A percentile compares a stretch with the other conserved stretches of the same genome.
Evolutionary conservation across 2,329 filamentous ascomycete genomes (phyloP).

Genomic region (Sclerotinia glacialis): DNA sequence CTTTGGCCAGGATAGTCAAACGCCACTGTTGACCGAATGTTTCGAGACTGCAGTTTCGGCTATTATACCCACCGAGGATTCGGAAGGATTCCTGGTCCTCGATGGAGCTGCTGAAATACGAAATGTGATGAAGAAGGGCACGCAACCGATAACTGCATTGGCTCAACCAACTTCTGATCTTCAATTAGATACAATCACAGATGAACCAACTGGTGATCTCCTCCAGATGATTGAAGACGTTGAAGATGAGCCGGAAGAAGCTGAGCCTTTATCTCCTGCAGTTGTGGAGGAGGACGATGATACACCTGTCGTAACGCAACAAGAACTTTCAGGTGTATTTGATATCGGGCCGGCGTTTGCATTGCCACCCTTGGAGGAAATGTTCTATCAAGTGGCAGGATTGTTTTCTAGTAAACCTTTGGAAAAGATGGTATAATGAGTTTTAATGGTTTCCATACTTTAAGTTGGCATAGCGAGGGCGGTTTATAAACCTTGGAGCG

Average conservation of each 20-base stretch:
- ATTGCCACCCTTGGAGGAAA: constrained; percentile 68
- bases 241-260: constrained; percentile 39
- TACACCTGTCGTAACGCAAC: constrained; percentile 61
- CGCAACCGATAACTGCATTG: constrained; percentile 51
- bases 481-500: constrained; percentile 26
- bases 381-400: constrained; percentile 70
- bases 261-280: constrained; percentile 37
- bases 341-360: constrained; percentile 67
- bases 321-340: constrained; percentile 68
- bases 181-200: constrained; percentile 40
- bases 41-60: constrained; percentile 61
- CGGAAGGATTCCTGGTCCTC: constrained; percentile 71
- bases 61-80: constrained; percentile 60
- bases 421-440: constrained; percentile 18
- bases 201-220: constrained; percentile 30
- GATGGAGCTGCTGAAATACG: constrained; percentile 75
- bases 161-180: constrained; percentile 53
- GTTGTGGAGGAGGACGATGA: constrained; percentile 51
- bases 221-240: constrained; percentile 34
- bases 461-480: constrained; percentile 26
- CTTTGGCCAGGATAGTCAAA: constrained; percentile 60
- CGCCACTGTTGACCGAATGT: constrained; percentile 57
- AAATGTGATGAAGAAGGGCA: constrained; percentile 57
- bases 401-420: constrained; percentile 59
- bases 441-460: constrained; percentile 20